These are phyloP conservation scores for Monilinia aucupariae DNA, from an alignment of 2,329 filamentous ascomycete species.

Conservation along the genomic window DNA sequence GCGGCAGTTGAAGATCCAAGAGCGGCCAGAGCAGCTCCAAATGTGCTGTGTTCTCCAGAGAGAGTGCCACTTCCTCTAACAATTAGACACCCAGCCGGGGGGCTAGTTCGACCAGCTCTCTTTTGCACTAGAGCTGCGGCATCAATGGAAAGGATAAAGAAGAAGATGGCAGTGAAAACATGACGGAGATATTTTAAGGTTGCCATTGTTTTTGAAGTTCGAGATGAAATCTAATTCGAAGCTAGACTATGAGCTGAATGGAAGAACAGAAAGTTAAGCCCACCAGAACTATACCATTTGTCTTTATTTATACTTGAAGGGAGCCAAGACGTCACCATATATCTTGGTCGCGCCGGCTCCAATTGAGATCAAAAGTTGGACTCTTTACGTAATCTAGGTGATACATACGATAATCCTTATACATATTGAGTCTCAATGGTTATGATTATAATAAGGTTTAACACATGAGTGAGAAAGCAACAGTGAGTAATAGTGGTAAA, in stretches of 20 bases:
- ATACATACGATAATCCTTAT: too few species aligned
- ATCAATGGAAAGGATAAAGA: neutral
- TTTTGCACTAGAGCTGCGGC: slow-evolving; percentile 1
- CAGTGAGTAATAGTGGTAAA: too few species aligned
- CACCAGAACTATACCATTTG: neutral
- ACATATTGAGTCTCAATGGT: too few species aligned
- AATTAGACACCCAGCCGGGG: slow-evolving; percentile 13
- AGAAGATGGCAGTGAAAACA: neutral
- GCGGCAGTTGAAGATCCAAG: neutral
- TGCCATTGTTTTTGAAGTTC: neutral
- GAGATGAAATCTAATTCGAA: neutral
- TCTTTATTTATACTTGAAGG: neutral
- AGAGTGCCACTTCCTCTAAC: slow-evolving; percentile 16
- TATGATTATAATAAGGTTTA: too few species aligned
- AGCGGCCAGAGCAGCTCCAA: neutral
- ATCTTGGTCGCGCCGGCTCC: too few species aligned
- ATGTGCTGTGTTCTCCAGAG: slow-evolving; percentile 16
- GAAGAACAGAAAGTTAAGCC: neutral
- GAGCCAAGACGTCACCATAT: neutral
- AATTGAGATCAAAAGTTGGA: too few species aligned
- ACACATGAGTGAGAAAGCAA: too few species aligned
- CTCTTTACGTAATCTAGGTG: too few species aligned
- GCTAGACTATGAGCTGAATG: neutral
- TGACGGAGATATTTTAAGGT: neutral
- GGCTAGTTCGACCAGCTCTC: neutral